Evolutionary conservation across 352 stramenopile genomes (phyloP).

Genomic region (Pseudoperonospora humuli): DNA sequence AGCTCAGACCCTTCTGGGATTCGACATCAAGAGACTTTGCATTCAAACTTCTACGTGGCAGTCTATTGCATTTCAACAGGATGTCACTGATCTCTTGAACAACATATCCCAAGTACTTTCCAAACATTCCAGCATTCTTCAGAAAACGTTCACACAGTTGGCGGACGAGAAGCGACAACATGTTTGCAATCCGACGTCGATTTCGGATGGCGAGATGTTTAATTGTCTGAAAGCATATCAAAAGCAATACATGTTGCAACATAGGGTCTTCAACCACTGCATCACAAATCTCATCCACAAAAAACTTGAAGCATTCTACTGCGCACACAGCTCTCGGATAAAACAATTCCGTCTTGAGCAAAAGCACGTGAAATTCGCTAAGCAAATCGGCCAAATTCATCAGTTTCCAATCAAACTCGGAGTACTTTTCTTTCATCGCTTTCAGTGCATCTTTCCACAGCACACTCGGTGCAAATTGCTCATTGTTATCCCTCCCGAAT

Average conservation of each 20-base stretch:
- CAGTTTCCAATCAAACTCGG: conserved; percentile 48
- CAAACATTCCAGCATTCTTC: conserved; percentile 53
- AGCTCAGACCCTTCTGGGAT: conserved; percentile 5
- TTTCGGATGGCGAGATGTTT: conserved; percentile 31
- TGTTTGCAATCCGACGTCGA: conserved; percentile 22
- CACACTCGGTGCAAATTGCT: conserved; percentile 21
- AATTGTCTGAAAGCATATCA: conserved; percentile 63
- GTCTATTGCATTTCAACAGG: conserved; percentile 21
- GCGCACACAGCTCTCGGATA: conserved; percentile 37
- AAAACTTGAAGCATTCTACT: conserved; percentile 59
- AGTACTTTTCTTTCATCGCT: conserved; percentile 61
- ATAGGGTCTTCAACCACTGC: conserved; percentile 30
- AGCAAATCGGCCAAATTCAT: conserved; percentile 61
- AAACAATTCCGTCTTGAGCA: conserved; percentile 33
- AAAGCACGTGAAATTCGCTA: conserved; percentile 47
- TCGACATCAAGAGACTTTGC: neutral
- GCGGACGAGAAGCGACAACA: conserved; percentile 49
- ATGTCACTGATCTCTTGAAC: conserved; percentile 73
- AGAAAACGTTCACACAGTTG: conserved; percentile 61
- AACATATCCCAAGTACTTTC: conserved; percentile 72
- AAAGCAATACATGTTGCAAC: conserved; percentile 60
- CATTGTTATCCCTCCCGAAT: conserved; percentile 17
- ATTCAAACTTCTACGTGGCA: neutral
- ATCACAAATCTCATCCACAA: conserved; percentile 41
- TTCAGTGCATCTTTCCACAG: conserved; percentile 43